These are phyloP conservation scores for Ceratocystis destructans DNA, from an alignment of 2,329 filamentous ascomycete genomes.

Conservation along the genomic window DNA sequence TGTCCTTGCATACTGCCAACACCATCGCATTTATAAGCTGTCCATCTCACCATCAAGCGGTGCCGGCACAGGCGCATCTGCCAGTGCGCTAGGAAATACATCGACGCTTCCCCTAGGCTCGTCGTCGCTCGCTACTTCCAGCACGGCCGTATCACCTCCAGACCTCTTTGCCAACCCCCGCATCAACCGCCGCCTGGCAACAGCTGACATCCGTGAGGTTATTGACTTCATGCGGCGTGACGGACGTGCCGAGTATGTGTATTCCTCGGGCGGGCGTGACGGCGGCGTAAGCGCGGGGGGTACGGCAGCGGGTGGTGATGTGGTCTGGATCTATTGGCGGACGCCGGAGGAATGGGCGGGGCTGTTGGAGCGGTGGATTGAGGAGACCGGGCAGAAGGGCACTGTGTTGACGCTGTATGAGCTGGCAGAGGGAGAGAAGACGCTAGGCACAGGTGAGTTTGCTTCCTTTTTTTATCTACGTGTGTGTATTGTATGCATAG, in stretches of 20 bases:
- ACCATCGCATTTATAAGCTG: conserved; percentile 64
- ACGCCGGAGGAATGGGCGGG: conserved; percentile 83
- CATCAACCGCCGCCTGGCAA: conserved; percentile 38
- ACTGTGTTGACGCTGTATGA: conserved; percentile 88
- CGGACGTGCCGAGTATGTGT: conserved; percentile 53
- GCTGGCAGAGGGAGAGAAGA: conserved; percentile 73
- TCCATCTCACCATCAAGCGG: conserved; percentile 44
- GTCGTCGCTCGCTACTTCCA: too few relatives aligned
- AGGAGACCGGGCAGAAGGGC: conserved; percentile 78
- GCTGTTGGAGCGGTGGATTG: conserved; percentile 64
- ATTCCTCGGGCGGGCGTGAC: conserved; percentile 11
- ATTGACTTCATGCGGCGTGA: conserved; percentile 46
- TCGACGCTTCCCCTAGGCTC: conserved; percentile 23
- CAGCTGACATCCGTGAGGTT: conserved; percentile 42
- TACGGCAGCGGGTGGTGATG: conserved; percentile 33
- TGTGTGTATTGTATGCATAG: not conserved
- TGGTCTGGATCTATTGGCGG: conserved; percentile 70
- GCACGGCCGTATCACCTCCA: conserved; percentile 20
- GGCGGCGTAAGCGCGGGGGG: conserved; percentile 24
- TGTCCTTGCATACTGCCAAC: conserved; percentile 68
- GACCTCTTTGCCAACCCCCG: conserved; percentile 44
- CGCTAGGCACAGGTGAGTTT: conserved; percentile 48
- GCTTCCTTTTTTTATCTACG: not conserved
- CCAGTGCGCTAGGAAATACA: not conserved
- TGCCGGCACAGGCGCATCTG: conserved; percentile 32